Evolutionary conservation across 2,329 filamentous ascomycete species (phyloP).

Genomic region (Neospermospora avenae): DNA sequence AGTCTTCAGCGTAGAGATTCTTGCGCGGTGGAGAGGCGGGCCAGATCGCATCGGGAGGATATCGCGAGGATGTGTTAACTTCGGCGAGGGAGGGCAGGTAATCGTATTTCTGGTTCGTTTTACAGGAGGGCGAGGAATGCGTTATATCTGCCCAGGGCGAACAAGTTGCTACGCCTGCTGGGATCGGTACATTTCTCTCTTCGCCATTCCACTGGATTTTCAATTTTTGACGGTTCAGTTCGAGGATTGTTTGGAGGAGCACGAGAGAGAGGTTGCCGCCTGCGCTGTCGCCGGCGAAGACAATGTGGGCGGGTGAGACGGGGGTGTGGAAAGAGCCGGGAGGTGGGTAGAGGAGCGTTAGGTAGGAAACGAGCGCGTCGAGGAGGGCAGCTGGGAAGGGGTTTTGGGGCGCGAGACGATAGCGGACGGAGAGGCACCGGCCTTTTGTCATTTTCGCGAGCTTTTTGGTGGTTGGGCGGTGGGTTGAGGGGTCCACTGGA

Average conservation of each 20-base stretch:
- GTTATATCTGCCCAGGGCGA: conserved; percentile 73
- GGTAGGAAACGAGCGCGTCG: conserved; percentile 69
- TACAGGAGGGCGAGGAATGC: conserved; percentile 56
- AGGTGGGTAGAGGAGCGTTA: conserved; percentile 64
- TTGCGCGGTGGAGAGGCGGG: conserved; percentile 52
- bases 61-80: conserved; percentile 33
- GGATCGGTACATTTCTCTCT: conserved; percentile 57
- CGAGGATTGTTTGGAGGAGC: conserved; percentile 65
- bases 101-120: conserved; percentile 53
- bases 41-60: conserved; percentile 54
- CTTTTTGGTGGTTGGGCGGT: conserved; percentile 55
- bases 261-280: conserved; percentile 68
- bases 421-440: conserved; percentile 58
- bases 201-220: conserved; percentile 59
- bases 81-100: conserved; percentile 52
- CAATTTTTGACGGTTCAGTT: conserved; percentile 49
- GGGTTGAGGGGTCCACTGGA: conserved; percentile 61
- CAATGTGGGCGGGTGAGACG: conserved; percentile 62
- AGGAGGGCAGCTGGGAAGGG: conserved; percentile 73
- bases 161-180: conserved; percentile 59
- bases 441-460: conserved; percentile 66
- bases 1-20: conserved; percentile 53
- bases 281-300: conserved; percentile 69
- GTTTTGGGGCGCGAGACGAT: conserved; percentile 70
- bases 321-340: conserved; percentile 63